Conservation (phyloP, 176 grass and related monocot genomes). For the Triticum aestivum region IWGSC_CS_RefSeq_v2.1 NC_057802.1:86366478-86366977, state of each 20-base stretch:
- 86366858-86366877: background rate
- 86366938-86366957: conserved; percentile 35
- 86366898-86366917: background rate
- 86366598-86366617: background rate
- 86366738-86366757: background rate
- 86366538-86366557: background rate
- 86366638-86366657: background rate
- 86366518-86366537: background rate
- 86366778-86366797: background rate
- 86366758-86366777: background rate
- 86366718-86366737: background rate
- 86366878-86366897: conserved; percentile 3
- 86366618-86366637: background rate
- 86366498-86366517: background rate
- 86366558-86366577: background rate
- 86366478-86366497: too few species aligned
- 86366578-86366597: background rate
- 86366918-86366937: conserved; percentile 11
- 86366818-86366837: background rate
- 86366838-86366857: background rate
- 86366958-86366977: conserved; percentile 63
- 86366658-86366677: background rate
- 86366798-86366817: background rate
- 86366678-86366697: background rate
- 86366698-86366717: background rate